Percentiles rank a stretch among this genome's conserved stretches.
These are phyloP conservation scores for Nelumbo lutea DNA, from an alignment of 164 flowering plant genomes.

Conservation along the genomic window DNA sequence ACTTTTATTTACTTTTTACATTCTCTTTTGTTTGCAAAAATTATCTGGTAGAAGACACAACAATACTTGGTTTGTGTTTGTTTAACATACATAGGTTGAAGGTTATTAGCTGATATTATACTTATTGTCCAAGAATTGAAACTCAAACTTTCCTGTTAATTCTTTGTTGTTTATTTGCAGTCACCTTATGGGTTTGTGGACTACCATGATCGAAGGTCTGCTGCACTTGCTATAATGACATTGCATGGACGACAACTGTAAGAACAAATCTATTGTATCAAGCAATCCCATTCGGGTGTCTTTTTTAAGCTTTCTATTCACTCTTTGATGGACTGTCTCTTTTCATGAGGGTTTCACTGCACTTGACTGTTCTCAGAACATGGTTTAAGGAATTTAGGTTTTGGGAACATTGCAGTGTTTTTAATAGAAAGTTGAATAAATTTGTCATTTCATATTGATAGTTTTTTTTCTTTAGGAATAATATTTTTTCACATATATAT, in stretches of 20 bases:
- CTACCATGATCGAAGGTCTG: slow-evolving; percentile 91
- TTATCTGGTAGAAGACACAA: no score
- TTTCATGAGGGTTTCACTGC: neutral
- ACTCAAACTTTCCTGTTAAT: neutral
- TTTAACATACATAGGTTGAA: no score
- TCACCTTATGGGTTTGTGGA: slow-evolving; percentile 97
- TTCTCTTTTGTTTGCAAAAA: no score
- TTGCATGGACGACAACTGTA: slow-evolving; percentile 96
- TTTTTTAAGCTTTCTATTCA: no score
- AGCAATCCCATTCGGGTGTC: no score
- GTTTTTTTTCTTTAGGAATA: no score
- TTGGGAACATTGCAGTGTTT: neutral
- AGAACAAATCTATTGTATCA: slow-evolving; percentile 16
- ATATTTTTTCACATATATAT: no score
- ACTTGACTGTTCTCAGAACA: neutral
- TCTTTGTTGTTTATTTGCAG: slow-evolving; percentile 35
- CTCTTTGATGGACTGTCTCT: neutral
- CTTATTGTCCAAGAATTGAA: neutral
- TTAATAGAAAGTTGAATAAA: neutral
- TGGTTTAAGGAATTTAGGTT: neutral
- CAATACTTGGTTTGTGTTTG: no score
- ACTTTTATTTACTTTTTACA: no score
- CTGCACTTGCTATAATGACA: slow-evolving; percentile 80
- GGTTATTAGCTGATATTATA: neutral
- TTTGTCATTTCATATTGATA: neutral